Base-by-base conservation (phyloP, 1,284 basidiomycete genomes). In the Ganoderma leucocontextum region DNA sequence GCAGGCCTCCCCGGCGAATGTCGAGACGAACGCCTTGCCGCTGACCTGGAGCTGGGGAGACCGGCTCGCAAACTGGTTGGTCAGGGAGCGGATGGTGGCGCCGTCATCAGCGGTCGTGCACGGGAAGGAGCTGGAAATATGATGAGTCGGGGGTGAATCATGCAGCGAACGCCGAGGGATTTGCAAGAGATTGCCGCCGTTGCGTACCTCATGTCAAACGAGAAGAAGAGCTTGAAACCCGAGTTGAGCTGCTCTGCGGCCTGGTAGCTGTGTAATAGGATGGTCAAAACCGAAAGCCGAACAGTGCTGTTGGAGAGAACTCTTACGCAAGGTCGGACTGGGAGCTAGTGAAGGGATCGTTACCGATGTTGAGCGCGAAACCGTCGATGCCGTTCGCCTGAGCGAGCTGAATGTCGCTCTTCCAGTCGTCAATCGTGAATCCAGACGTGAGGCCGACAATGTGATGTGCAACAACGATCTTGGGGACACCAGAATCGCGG, bases 1-100 rank as follows among this genome's bases (percentile, higher is more conserved):
- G 77, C 92, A 95, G 58, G 83, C 80, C 72, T 94, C 90, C n/a
- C 94, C 94, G 3, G 92, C 83, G 78, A 96, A 96, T 1, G 92
- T 93, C 0, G 91, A 92, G 2, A 91, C 91, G 62, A 95, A 86
- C 13, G 89, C 86, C 61, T 85, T 86, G 68, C 82, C 82, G 70
- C 85, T 79, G 72, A 86, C 87, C 67, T 82, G 83, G 60, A 94
- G 81, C 76, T 95, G 92, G 68, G 89, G 90, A 0, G 91, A 84
- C 75, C 90, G 87, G 15, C 80, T 76, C 2, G 87, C 81, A 71
- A 89, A 90, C 15, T 82, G 82, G 15, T 84, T 83, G 69, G 93
- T 88, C 65, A 91, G 85, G 61, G 82, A 82, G 67, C 89, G 86
- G 44, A 95, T 83, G n/a, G 80, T 78, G 57, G 81, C 80, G 9